Percentiles rank a stretch among this genome's conserved stretches.
Conservation (phyloP, 1,139 yeast species). For the Kodamaea fungicola region DNA sequence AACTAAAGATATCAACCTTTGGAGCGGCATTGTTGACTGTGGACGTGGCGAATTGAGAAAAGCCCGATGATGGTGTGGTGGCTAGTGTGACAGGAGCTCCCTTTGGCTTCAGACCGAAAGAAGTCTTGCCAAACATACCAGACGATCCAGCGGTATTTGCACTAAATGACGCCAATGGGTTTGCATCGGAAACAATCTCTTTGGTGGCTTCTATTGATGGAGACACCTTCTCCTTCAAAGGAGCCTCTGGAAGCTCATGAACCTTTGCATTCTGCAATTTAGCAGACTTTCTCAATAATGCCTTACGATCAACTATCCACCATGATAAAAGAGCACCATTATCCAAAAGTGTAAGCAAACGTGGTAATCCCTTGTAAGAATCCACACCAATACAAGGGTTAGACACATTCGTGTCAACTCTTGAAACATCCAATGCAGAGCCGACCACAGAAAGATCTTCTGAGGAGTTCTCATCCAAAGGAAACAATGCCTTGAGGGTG, state of each 20-base stretch:
- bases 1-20: no score
- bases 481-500: constrained; percentile 65
- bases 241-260: no score
- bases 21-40: not conserved
- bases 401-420: constrained; percentile 32
- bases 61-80: no score
- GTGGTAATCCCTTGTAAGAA: constrained; percentile 52
- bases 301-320: constrained; percentile 57
- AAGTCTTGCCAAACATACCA: constrained; percentile 3
- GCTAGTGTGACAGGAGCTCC: not conserved
- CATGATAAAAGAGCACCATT: constrained; percentile 61
- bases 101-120: not conserved
- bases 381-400: constrained; percentile 62
- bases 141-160: constrained; percentile 5
- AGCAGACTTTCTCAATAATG: constrained; percentile 30
- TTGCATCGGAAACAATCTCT: not conserved
- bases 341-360: constrained; percentile 58
- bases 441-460: constrained; percentile 76
- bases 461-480: constrained; percentile 59
- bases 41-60: no score
- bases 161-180: constrained; percentile 3
- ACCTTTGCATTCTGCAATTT: constrained; percentile 13
- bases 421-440: constrained; percentile 54
- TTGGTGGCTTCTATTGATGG: not conserved
- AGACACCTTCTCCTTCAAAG: no score